phyloP scores from a whole-genome alignment of 306 rosid species.

The Cicer cuneatum region DNA sequence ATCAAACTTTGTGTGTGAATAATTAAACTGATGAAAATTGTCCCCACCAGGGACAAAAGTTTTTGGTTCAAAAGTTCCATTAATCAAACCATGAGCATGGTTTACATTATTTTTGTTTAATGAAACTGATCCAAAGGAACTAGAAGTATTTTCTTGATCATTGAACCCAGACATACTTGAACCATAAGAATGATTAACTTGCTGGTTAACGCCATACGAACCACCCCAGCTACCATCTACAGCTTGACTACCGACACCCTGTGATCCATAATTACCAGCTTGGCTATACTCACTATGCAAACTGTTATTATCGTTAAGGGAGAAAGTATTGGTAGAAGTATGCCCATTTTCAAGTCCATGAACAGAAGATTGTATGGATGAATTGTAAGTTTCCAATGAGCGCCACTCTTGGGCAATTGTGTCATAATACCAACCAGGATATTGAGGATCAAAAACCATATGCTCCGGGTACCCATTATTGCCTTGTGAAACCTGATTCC shows the following conservation, averaged over 20 bases:
- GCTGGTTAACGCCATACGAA: conserved; percentile 52
- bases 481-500: conserved; percentile 64
- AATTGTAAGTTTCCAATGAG: conserved; percentile 60
- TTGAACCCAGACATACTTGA: conserved; percentile 48
- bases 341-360: conserved; percentile 58
- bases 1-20: conserved; percentile 48
- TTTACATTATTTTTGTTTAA: conserved; percentile 51
- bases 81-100: conserved; percentile 56
- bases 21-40: conserved; percentile 61
- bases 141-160: conserved; percentile 58
- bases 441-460: conserved; percentile 80
- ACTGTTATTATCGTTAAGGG: conserved; percentile 43
- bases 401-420: conserved; percentile 75
- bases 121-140: conserved; percentile 61
- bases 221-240: conserved; percentile 60
- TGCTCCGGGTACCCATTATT: conserved; percentile 76
- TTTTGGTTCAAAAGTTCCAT: conserved; percentile 56
- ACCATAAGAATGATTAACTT: conserved; percentile 53
- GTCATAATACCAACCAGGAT: conserved; percentile 87
- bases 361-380: conserved; percentile 56
- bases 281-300: conserved; percentile 51
- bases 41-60: conserved; percentile 54
- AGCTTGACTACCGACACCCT: conserved; percentile 50
- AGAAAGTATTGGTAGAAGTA: conserved; percentile 45
- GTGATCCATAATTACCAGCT: conserved; percentile 52